phyloP scores from a whole-genome alignment of 73 alveolate species.

The Symbiodinium pilosum region DNA sequence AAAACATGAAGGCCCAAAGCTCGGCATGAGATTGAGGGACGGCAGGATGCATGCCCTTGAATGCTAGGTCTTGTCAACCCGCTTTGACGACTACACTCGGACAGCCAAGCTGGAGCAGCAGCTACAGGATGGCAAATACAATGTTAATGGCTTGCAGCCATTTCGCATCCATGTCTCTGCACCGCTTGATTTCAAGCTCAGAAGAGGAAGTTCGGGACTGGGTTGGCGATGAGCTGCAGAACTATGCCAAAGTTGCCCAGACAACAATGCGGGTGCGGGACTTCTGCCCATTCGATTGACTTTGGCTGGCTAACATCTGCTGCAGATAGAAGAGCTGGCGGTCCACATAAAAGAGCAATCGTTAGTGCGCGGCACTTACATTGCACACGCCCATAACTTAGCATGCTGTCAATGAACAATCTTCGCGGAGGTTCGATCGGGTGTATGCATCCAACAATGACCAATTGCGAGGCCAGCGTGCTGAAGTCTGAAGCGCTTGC shows the following conservation, averaged over 20 bases:
- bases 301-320: background rate
- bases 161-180: no score
- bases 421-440: conserved; percentile 71
- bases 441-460: conserved; percentile 81
- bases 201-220: conserved; percentile 87
- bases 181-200: no score
- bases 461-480: conserved; percentile 50
- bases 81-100: conserved; percentile 90
- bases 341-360: conserved; percentile 85
- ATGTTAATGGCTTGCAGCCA: background rate
- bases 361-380: conserved; percentile 26
- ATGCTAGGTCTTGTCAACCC: conserved; percentile 56
- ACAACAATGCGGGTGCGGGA: conserved; percentile 46
- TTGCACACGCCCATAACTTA: background rate
- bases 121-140: no score
- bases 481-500: background rate
- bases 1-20: conserved; percentile 71
- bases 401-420: background rate
- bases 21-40: background rate
- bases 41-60: no score
- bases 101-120: conserved; percentile 86
- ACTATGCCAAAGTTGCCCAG: conserved; percentile 87
- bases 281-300: background rate
- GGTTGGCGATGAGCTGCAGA: conserved; percentile 85
- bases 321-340: conserved; percentile 92